A percentile compares a stretch with the other conserved stretches of the same genome.
These are phyloP conservation scores for Eucalyptus cloeziana DNA, from an alignment of 345 rosid genomes.

Conservation along the genomic window DNA sequence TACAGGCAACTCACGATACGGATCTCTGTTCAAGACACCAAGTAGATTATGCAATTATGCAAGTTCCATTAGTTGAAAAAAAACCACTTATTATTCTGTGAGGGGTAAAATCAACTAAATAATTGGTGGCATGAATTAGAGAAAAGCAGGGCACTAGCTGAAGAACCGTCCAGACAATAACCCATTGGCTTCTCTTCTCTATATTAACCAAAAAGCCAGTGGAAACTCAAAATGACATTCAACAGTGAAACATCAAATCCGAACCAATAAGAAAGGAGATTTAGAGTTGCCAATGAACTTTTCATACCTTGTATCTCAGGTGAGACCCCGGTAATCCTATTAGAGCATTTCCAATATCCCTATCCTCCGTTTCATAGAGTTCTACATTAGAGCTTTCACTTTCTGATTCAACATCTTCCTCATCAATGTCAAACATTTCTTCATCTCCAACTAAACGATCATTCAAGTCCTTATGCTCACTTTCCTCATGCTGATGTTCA, in stretches of 20 bases:
- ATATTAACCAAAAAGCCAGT: neutral
- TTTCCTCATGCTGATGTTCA: slow-evolving; percentile 23
- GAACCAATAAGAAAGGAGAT: neutral
- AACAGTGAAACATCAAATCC: neutral
- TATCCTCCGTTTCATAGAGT: slow-evolving; percentile 10
- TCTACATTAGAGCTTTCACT: slow-evolving; percentile 10
- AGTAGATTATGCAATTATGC: neutral
- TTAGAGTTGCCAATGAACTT: neutral
- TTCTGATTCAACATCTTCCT: slow-evolving; percentile 20
- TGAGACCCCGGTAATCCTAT: slow-evolving; percentile 27
- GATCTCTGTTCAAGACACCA: neutral
- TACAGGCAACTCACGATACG: neutral
- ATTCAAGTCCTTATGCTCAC: slow-evolving; percentile 17
- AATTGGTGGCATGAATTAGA: neutral
- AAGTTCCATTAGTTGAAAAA: neutral
- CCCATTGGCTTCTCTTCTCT: neutral
- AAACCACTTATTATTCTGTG: neutral
- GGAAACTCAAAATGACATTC: neutral
- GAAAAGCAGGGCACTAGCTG: neutral
- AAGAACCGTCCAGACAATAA: neutral
- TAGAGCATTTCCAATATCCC: slow-evolving; percentile 31
- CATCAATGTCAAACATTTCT: slow-evolving; percentile 31
- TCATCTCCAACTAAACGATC: slow-evolving; percentile 27
- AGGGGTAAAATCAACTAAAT: neutral
- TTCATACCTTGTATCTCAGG: slow-evolving; percentile 60